phyloP scores from a whole-genome alignment of 805 yeast genomes.

The Saccharomycopsis guyanensis region DNA sequence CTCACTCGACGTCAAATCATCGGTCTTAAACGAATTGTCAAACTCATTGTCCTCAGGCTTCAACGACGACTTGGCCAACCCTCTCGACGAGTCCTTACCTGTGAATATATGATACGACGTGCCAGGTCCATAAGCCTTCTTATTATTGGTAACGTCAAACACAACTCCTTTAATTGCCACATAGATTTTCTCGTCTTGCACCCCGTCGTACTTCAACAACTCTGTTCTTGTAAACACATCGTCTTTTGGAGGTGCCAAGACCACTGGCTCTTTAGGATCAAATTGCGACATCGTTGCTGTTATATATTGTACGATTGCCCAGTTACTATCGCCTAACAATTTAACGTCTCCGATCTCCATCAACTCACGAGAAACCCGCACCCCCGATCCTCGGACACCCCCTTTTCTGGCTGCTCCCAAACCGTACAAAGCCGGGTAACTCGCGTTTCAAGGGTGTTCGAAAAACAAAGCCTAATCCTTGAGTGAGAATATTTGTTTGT shows the following conservation, averaged over 20 bases:
- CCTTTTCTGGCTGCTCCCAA: not conserved
- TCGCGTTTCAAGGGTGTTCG: no score
- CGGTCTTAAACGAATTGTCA: slow-evolving; percentile 39
- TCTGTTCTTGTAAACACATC: slow-evolving; percentile 36
- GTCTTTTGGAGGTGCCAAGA: slow-evolving; percentile 44
- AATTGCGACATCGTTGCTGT: slow-evolving; percentile 26
- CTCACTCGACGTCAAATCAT: slow-evolving; percentile 52
- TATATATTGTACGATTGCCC: no score
- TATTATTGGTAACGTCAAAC: slow-evolving; percentile 68
- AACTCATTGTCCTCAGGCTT: slow-evolving; percentile 43
- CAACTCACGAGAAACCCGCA: not conserved
- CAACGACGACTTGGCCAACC: slow-evolving; percentile 62
- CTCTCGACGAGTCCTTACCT: slow-evolving; percentile 72
- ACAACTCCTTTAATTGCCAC: slow-evolving; percentile 71
- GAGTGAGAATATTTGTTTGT: no score
- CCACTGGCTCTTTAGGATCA: slow-evolving; percentile 48
- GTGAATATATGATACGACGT: slow-evolving; percentile 63
- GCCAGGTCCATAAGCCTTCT: slow-evolving; percentile 68
- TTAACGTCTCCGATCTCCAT: not conserved
- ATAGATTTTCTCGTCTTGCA: slow-evolving; percentile 41
- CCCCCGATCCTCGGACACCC: not conserved
- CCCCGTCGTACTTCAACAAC: slow-evolving; percentile 40
- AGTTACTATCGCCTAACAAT: no score
- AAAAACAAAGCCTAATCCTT: no score
- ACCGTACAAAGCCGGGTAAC: not conserved